Evolutionary conservation across 2,329 filamentous ascomycete genomes (phyloP).

Genomic region (Arthrobotrys iridis): DNA sequence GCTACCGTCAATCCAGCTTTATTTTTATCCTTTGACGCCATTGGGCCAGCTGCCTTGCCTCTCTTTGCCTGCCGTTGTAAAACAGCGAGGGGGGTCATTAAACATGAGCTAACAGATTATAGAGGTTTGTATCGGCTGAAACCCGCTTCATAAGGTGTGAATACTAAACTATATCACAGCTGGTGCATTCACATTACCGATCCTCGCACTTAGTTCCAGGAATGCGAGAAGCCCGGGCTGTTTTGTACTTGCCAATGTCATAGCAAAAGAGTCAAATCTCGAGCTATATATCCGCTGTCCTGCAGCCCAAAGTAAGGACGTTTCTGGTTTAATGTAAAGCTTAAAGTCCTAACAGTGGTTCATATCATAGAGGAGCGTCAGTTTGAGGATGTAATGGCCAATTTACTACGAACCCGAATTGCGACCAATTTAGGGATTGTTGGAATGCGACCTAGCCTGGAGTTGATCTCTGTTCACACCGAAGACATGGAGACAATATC

Average conservation of each 20-base stretch:
- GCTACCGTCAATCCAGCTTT: conserved; percentile 48
- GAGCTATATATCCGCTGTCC: conserved; percentile 45
- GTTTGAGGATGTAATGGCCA: conserved; percentile 48
- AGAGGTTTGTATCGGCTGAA: conserved; percentile 11
- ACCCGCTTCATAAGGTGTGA: neutral
- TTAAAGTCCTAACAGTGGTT: neutral
- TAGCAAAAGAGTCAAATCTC: conserved; percentile 30
- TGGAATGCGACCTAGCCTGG: conserved; percentile 30
- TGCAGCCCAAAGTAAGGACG: conserved; percentile 32
- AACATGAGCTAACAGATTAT: conserved; percentile 46
- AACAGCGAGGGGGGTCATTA: neutral
- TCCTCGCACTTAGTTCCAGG: conserved; percentile 34
- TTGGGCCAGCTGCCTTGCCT: conserved; percentile 36
- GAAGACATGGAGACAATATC: conserved; percentile 45
- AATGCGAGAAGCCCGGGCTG: conserved; percentile 31
- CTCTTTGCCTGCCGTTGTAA: conserved; percentile 43
- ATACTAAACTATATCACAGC: conserved; percentile 4
- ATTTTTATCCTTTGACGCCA: conserved; percentile 51
- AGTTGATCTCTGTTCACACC: conserved; percentile 40
- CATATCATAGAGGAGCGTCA: conserved; percentile 42
- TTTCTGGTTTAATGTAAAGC: neutral
- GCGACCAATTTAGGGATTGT: conserved; percentile 46
- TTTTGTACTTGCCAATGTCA: conserved; percentile 47
- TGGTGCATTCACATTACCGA: conserved; percentile 44
- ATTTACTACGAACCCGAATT: conserved; percentile 36